Base-by-base conservation (phyloP, 2,329 filamentous ascomycete genomes). In the Ilyonectria sp. region DNA sequence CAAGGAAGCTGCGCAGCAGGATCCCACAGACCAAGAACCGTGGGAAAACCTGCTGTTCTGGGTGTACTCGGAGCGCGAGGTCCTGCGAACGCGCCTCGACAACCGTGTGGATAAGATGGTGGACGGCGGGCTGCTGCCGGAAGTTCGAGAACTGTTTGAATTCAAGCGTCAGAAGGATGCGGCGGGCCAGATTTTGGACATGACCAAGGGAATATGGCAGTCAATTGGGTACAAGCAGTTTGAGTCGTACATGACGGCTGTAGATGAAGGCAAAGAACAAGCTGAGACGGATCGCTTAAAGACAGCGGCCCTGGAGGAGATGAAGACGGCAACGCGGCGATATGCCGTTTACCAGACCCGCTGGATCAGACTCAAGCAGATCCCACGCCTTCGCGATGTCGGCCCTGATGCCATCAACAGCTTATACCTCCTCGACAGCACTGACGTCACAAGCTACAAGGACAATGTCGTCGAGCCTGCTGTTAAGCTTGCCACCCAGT, bases 171-270 rank as follows among this genome's bases (percentile, higher is more conserved):
- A 75, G 2, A 77, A 76, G 19, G 70, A 78, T 0, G 77, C 82
- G 0, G 75, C 82, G 2, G 91, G 90, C 0, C 79, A 84, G 2
- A 71, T 80, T 0, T 81, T 96, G 2, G 94, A 98, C 76, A 86
- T 90, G 71, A 93, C 89, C 1, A 90, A 91, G 60, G 97, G 96
- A 0, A 97, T 99, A 49, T 99, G 95, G 94, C 93, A 97, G 60
- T 96, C 95, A 1, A 99, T 99, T 69, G 96, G 96, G 1, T 98
- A 94, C 81, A 98, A 97, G 78, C 94, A 99, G 77, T 92, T 98
- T 77, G 87, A 93, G 64, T 86, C 89, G 0, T 97, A 94, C 75
- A 82, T 95, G 26, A 74, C 82, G 2, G 86, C 87, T 1, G 67
- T 84, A 15, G 74, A 81, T 71, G 68, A 79, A 35, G 72, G 72